Evolutionary conservation across 1,139 yeast species (phyloP).

Genomic region (Nakaseomyces delphensis): DNA sequence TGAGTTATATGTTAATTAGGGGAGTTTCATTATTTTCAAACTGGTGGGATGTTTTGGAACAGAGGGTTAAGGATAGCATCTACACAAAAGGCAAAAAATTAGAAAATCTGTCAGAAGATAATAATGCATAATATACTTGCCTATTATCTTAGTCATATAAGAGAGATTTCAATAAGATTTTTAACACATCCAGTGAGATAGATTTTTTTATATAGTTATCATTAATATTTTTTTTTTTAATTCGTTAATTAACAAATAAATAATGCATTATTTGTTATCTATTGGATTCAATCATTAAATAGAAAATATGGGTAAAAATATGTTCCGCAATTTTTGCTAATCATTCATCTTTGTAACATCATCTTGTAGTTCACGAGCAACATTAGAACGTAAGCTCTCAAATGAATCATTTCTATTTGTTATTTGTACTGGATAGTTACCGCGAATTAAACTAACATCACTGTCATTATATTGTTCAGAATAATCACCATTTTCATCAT

Average conservation of each 20-base stretch:
- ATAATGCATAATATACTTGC: not conserved
- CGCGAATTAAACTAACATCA: conserved; percentile 5
- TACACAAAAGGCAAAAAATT: conserved; percentile 56
- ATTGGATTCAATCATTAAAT: too few species aligned
- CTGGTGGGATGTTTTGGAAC: conserved; percentile 22
- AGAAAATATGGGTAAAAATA: too few species aligned
- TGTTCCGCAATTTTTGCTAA: not conserved
- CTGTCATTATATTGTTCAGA: not conserved
- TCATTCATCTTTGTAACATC: not conserved
- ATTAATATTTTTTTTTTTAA: not conserved
- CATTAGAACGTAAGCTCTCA: conserved; percentile 1
- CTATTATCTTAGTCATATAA: too few species aligned
- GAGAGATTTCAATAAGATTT: not conserved
- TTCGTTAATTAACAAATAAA: not conserved
- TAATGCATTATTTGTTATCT: too few species aligned
- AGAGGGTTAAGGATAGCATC: conserved; percentile 49
- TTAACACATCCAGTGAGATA: conserved; percentile 1
- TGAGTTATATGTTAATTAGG: conserved; percentile 2
- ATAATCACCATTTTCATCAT: conserved; percentile 3
- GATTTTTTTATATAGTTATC: conserved; percentile 2
- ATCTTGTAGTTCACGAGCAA: not conserved
- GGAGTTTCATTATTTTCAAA: conserved; percentile 8
- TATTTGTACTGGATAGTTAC: not conserved
- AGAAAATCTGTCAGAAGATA: conserved; percentile 39
- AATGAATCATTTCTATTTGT: not conserved